Conservation (phyloP, 2,329 filamentous ascomycete species). For the Phyllosticta citrichinensis region DNA sequence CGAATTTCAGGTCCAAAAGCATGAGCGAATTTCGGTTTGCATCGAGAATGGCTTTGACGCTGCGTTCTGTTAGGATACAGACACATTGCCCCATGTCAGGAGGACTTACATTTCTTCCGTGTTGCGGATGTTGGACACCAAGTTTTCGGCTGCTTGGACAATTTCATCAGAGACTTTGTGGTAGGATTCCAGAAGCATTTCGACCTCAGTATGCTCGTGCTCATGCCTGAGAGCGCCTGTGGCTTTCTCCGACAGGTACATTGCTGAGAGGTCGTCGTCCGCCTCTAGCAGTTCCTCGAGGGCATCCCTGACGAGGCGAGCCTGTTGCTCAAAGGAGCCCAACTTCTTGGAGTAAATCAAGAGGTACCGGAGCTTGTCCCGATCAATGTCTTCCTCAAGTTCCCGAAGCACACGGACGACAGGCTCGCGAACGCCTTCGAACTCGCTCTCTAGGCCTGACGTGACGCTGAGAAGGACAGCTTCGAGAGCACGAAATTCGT, state of each 20-base stretch:
- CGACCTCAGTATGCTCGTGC: constrained; percentile 89
- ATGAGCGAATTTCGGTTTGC: constrained; percentile 97
- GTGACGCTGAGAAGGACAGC: constrained; percentile 92
- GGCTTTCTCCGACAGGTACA: constrained; percentile 90
- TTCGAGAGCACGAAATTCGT: constrained; percentile 93
- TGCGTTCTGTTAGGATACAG: constrained; percentile 28
- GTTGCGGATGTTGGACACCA: constrained; percentile 91
- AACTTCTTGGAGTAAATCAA: constrained; percentile 92
- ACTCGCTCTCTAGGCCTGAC: constrained; percentile 82
- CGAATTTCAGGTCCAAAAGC: constrained; percentile 93
- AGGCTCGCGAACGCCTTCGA: constrained; percentile 85
- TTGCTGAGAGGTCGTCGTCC: constrained; percentile 85
- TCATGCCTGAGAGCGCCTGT: constrained; percentile 62
- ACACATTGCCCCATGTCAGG: background rate
- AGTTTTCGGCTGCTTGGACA: constrained; percentile 84
- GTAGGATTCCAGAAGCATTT: constrained; percentile 94
- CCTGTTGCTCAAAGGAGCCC: constrained; percentile 95
- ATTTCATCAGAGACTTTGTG: constrained; percentile 98
- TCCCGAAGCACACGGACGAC: constrained; percentile 82
- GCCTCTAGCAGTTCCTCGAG: constrained; percentile 93
- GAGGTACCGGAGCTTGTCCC: constrained; percentile 82
- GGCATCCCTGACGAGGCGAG: constrained; percentile 82
- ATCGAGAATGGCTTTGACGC: constrained; percentile 91
- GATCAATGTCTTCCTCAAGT: constrained; percentile 91
- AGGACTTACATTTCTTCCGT: constrained; percentile 81